Conservation (phyloP, 2,329 filamentous ascomycete genomes). For the Penicillium crustosum region DNA sequence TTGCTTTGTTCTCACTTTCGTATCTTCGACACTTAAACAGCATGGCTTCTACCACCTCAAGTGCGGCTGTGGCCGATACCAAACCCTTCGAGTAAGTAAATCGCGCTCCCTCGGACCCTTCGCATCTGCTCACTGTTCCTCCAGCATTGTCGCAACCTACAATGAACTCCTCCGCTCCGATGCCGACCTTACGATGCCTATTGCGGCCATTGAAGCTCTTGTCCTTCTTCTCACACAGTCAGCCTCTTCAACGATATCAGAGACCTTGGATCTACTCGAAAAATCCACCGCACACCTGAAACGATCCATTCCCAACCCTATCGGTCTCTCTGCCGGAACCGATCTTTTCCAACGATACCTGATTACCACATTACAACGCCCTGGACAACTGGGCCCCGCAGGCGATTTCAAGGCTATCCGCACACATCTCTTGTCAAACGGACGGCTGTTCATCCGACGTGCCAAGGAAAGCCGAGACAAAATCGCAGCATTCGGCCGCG, state of each 20-base stretch:
- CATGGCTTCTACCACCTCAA: slow-evolving; percentile 32
- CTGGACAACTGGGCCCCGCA: slow-evolving; percentile 50
- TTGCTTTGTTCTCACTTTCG: slow-evolving; percentile 8
- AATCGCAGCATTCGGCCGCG: slow-evolving; percentile 76
- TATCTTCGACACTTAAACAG: slow-evolving; percentile 13
- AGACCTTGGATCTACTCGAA: slow-evolving; percentile 84
- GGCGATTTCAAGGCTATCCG: slow-evolving; percentile 80
- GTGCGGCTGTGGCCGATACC: slow-evolving; percentile 23
- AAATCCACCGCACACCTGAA: slow-evolving; percentile 76
- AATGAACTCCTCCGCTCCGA: slow-evolving; percentile 65
- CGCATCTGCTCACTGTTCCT: slow-evolving; percentile 19
- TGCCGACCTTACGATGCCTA: slow-evolving; percentile 87
- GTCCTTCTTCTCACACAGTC: slow-evolving; percentile 81
- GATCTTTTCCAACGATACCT: slow-evolving; percentile 95
- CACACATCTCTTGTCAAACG: slow-evolving; percentile 80
- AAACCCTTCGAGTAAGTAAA: slow-evolving; percentile 44
- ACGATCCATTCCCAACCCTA: slow-evolving; percentile 76
- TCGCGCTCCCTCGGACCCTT: neutral
- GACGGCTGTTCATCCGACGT: slow-evolving; percentile 78
- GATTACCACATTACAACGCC: slow-evolving; percentile 66
- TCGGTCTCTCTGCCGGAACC: slow-evolving; percentile 88
- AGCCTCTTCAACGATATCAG: slow-evolving; percentile 82
- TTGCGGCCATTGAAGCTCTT: slow-evolving; percentile 89
- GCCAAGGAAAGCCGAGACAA: slow-evolving; percentile 81
- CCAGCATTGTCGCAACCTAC: slow-evolving; percentile 65